These are phyloP conservation scores for Fusarium abutilonis DNA, from an alignment of 2,329 filamentous ascomycete genomes.

Conservation along the genomic window DNA sequence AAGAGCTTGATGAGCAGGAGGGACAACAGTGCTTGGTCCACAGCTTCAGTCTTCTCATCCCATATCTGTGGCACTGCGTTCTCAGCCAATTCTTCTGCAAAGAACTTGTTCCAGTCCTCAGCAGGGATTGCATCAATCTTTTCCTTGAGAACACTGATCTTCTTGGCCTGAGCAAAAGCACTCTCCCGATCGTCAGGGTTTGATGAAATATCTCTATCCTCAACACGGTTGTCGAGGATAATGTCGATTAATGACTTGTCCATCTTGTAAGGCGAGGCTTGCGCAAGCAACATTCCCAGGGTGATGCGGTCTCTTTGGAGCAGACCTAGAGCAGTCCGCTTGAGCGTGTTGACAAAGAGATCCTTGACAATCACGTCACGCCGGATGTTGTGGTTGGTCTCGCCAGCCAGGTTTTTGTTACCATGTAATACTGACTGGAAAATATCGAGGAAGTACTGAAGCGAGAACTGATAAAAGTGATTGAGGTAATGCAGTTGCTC, in stretches of 20 bases:
- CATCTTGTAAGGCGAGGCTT: conserved; percentile 96
- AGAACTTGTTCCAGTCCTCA: conserved; percentile 81
- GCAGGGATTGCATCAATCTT: conserved; percentile 70
- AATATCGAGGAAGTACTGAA: conserved; percentile 98
- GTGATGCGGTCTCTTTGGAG: conserved; percentile 95
- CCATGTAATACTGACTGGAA: conserved; percentile 90
- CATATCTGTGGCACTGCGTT: conserved; percentile 81
- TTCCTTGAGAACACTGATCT: conserved; percentile 77
- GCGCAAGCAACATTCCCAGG: conserved; percentile 91
- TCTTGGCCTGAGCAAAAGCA: conserved; percentile 73
- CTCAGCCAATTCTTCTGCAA: conserved; percentile 86
- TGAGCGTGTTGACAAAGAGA: conserved; percentile 90
- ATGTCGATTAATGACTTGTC: conserved; percentile 88
- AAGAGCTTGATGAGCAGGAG: conserved; percentile 93
- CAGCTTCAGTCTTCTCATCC: conserved; percentile 68
- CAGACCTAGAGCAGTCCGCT: conserved; percentile 90
- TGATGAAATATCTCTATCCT: conserved; percentile 82
- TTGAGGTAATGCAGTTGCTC: conserved; percentile 98
- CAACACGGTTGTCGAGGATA: conserved; percentile 80
- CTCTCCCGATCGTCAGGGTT: conserved; percentile 71
- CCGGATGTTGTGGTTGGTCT: conserved; percentile 79
- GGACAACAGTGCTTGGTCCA: conserved; percentile 82
- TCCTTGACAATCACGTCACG: conserved; percentile 91
- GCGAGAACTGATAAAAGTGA: conserved; percentile 99
- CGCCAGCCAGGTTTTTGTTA: conserved; percentile 76